Percentiles rank a stretch among this genome's conserved stretches.
phyloP scores from a whole-genome alignment of 805 yeast species.

The Wickerhamomyces bovis region DNA sequence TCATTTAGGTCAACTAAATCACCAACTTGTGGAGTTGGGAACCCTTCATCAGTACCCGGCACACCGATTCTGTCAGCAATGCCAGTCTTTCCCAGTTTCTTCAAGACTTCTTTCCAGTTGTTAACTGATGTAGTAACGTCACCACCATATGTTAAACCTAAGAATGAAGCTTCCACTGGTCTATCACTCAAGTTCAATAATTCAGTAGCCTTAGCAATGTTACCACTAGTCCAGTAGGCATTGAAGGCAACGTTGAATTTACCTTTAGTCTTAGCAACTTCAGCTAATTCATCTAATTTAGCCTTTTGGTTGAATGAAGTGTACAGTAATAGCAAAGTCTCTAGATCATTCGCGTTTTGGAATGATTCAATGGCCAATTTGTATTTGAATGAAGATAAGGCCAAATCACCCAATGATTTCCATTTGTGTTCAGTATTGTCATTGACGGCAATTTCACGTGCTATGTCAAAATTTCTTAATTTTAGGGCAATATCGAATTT shows the following conservation, averaged over 20 bases:
- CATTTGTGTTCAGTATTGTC: conserved; percentile 66
- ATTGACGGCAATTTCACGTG: conserved; percentile 56
- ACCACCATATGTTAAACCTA: conserved; percentile 61
- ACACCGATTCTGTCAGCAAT: conserved; percentile 57
- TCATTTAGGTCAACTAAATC: conserved; percentile 38
- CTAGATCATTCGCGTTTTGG: conserved; percentile 71
- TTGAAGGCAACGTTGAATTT: conserved; percentile 88
- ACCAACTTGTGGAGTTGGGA: conserved; percentile 25
- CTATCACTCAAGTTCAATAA: conserved; percentile 65
- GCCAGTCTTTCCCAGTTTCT: conserved; percentile 41
- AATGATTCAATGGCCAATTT: conserved; percentile 76
- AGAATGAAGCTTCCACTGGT: conserved; percentile 77
- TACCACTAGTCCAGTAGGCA: conserved; percentile 83
- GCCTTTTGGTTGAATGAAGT: conserved; percentile 70
- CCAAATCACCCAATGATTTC: conserved; percentile 87
- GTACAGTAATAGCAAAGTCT: conserved; percentile 74
- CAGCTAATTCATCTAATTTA: conserved; percentile 59
- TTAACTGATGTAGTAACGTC: conserved; percentile 42
- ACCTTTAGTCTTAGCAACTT: conserved; percentile 62
- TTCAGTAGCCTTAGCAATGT: conserved; percentile 54
- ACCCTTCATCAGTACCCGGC: conserved; percentile 32
- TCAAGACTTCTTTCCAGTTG: conserved; percentile 63
- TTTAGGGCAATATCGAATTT: conserved; percentile 84
- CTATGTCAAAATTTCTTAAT: conserved; percentile 65
- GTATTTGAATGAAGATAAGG: conserved; percentile 73